Base-by-base conservation (phyloP, 768 basidiomycete species). In the Porpolomopsis calyptriformis region DNA sequence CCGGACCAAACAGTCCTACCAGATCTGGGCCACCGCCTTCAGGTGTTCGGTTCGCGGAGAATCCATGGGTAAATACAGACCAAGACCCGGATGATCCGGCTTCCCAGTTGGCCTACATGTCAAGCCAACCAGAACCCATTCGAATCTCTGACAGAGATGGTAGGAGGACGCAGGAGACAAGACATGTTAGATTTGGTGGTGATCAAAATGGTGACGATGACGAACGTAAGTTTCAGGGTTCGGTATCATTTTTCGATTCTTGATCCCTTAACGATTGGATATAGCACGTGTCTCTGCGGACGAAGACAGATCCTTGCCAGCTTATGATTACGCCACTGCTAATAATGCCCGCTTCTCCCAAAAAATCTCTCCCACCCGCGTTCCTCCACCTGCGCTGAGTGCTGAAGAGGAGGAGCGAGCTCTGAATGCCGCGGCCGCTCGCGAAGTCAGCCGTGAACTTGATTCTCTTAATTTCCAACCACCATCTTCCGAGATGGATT, bases 341-440 rank as follows among this genome's bases (percentile, higher is more conserved):
- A 38, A 25, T 10, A 25, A 27, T 18, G 5, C 2, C 35, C 19
- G 2, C 18, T 3, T 29, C 49, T 1, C 35, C 20, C 22, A 16
- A 24, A 0, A 24, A 12, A 12, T 33, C 25, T 8, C 47, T 1
- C 25, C 43, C 11, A 47, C 48, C 9, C 60, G 57, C 16, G 56
- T 73, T 2, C 68, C 72, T 16, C 66, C 73, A 1, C 69, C 72
- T 4, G 22, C 60, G 10, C 42, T 68, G 22, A 62, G 62, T 26
- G 50, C 62, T 12, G 64, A 71, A 25, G 67, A 72, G 6, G 73
- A 79, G 9, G 80, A 82, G 51, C 64, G 59, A 2, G 68, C 66
- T n/a, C 68, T 75, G 23, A 76, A 80, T 52, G 77, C 74, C 1
- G 84, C 82, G 14, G 82, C 79, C 22, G 82, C 82, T 4, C 71